Evolutionary conservation across 2,329 filamentous ascomycete genomes (phyloP), one percentile per base, ranked within the genome.

Genomic region (Sporothrix humicola): DNA sequence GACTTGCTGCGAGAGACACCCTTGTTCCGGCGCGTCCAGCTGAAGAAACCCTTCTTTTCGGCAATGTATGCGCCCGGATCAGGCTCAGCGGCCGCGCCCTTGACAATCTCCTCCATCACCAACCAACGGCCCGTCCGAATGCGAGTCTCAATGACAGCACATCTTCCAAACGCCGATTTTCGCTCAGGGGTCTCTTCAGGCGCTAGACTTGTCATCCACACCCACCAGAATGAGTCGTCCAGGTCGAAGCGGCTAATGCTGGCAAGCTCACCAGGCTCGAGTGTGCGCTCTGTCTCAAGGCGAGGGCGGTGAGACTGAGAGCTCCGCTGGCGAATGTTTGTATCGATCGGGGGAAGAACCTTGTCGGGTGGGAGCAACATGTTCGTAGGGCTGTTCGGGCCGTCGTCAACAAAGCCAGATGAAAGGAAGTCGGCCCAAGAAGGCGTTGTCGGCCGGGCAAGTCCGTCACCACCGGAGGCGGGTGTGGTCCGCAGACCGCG

Each of bases 171-270:
- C 0, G 95, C 94, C 6, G 95, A 92, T 81, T 99, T 99, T 75
- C 96, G 90, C 65, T 91, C 88, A 0, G 90, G 83, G 0, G 95
- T 93, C 83, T 99, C 96, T 79, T 99, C 96, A 0, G 91, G 92
- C 1, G 95, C 94, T 79, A 99, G 84, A 85, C 95, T 98, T 78
- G 90, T 97, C 87, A 99, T 98, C 96, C 96, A 99, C 3, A 98
- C 96, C 95, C 96, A 98, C 96, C 96, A 99, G 82, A 99, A 99
- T 0, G 94, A 92, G 81, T 98, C 95, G 78, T 99, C 96, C 5
- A 99, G 86, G 76, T 96, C 91, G 73, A 98, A 89, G 52, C 88
- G 88, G 31, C 89, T 92, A 79, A 99, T 97, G 80, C 94, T 98
- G 44, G 96, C 96, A 73, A 99, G 87, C 85, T 99, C 96, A 70